Conservation (phyloP, 176 grass and related monocot species). For the maize (Zea mays) region DNA sequence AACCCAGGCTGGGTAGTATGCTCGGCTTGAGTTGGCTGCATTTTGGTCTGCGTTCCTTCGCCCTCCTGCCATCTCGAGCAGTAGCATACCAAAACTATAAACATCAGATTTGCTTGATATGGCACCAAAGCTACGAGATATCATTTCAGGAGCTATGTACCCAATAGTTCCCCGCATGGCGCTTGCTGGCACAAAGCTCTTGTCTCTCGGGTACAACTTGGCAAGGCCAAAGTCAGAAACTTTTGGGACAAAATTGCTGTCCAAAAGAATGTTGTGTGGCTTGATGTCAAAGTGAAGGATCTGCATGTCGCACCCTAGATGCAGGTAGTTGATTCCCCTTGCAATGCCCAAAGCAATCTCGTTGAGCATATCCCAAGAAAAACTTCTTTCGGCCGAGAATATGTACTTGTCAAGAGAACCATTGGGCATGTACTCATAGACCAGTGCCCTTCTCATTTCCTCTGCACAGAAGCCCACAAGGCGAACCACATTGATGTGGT, state of each 20-base stretch:
- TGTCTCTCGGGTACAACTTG: slow-evolving; percentile 46
- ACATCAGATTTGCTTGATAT: slow-evolving; percentile 53
- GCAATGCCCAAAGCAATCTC: slow-evolving; percentile 40
- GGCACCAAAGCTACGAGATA: slow-evolving; percentile 43
- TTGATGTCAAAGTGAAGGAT: slow-evolving; percentile 64
- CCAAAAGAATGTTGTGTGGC: slow-evolving; percentile 44
- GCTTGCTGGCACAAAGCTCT: slow-evolving; percentile 22
- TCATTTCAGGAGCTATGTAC: slow-evolving; percentile 50
- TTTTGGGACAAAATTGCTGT: slow-evolving; percentile 43
- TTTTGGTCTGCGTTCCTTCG: slow-evolving; percentile 30
- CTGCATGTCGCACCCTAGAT: slow-evolving; percentile 38
- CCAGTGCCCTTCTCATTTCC: slow-evolving; percentile 33
- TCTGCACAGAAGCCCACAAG: slow-evolving; percentile 46
- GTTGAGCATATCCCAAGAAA: slow-evolving; percentile 40
- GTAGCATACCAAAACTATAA: slow-evolving; percentile 59
- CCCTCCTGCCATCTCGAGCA: slow-evolving; percentile 50
- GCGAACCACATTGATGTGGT: slow-evolving; percentile 47
- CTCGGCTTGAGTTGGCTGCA: slow-evolving; percentile 20
- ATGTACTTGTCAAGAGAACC: slow-evolving; percentile 55
- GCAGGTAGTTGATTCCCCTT: slow-evolving; percentile 51
- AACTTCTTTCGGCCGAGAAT: slow-evolving; percentile 25
- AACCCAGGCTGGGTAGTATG: slow-evolving; percentile 44
- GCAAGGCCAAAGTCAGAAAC: slow-evolving; percentile 52
- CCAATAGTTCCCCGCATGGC: slow-evolving; percentile 48
- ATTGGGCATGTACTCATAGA: slow-evolving; percentile 52